These are phyloP conservation scores for Sonneratia caseolaris DNA, from an alignment of 345 rosid genomes.

Conservation along the genomic window DNA sequence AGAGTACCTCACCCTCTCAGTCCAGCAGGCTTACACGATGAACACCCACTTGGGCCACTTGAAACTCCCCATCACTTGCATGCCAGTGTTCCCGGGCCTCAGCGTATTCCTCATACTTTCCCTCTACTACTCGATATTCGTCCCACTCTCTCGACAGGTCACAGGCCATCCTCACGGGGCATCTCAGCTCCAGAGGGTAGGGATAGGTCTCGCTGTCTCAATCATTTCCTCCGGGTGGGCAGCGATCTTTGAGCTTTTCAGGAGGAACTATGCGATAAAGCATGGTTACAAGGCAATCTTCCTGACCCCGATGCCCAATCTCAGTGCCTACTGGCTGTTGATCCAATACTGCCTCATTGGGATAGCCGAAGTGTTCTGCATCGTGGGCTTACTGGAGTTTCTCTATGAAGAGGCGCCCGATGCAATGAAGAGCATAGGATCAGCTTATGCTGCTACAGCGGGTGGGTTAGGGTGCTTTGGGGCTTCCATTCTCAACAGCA, in stretches of 20 bases:
- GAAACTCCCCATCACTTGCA: conserved; percentile 81
- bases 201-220: conserved; percentile 66
- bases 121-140: conserved; percentile 61
- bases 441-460: conserved; percentile 79
- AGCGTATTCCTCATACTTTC: conserved; percentile 66
- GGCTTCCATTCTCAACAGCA: conserved; percentile 65
- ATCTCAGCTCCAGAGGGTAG: conserved; percentile 89
- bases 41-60: conserved; percentile 61
- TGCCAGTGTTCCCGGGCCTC: conserved; percentile 92
- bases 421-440: conserved; percentile 96
- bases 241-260: conserved; percentile 59
- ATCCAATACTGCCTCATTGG: conserved; percentile 83
- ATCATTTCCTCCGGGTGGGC: conserved; percentile 66
- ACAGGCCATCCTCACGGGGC: conserved; percentile 90
- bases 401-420: conserved; percentile 91
- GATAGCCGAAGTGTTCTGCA: conserved; percentile 79
- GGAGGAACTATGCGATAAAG: conserved; percentile 58
- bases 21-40: conserved; percentile 79
- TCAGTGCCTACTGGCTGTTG: conserved; percentile 76
- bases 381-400: conserved; percentile 72
- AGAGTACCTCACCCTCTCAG: conserved; percentile 75
- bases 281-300: conserved; percentile 49
- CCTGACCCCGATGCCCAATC: conserved; percentile 50
- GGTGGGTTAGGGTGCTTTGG: conserved; percentile 82
- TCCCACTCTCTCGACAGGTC: conserved; percentile 56